Percentiles rank a stretch among this genome's conserved stretches.
These are phyloP conservation scores for Yarrowia divulgata DNA, from an alignment of 805 yeast genomes.

Conservation along the genomic window DNA sequence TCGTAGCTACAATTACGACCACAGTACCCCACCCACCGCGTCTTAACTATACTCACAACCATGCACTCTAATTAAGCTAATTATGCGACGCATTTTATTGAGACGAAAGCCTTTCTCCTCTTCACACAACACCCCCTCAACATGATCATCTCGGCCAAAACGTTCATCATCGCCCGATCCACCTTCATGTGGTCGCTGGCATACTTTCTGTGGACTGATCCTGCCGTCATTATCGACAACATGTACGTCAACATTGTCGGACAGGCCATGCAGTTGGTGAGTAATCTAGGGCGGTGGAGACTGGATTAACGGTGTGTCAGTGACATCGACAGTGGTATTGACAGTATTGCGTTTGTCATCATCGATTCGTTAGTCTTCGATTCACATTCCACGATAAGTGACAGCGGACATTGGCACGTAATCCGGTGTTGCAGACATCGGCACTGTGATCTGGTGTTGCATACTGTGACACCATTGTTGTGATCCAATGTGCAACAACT, in stretches of 20 bases:
- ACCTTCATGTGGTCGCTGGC: constrained; percentile 46
- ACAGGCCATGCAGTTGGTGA: constrained; percentile 46
- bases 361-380: neutral
- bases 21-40: neutral
- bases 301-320: too few relatives aligned
- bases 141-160: constrained; percentile 43
- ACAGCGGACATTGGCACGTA: too few relatives aligned
- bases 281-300: constrained; percentile 16
- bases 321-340: neutral
- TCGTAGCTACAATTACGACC: too few relatives aligned
- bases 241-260: constrained; percentile 44
- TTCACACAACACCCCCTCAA: constrained; percentile 20
- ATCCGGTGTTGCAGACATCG: too few relatives aligned
- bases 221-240: constrained; percentile 45
- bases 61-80: neutral
- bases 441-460: too few relatives aligned
- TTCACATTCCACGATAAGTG: too few relatives aligned
- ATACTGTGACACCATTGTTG: too few relatives aligned
- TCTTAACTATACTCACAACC: neutral
- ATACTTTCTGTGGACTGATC: constrained; percentile 47
- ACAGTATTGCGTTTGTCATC: too few relatives aligned
- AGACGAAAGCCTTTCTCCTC: neutral
- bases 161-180: constrained; percentile 45
- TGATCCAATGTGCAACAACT: too few relatives aligned
- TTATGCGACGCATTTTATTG: constrained; percentile 7